A percentile compares a stretch with the other conserved stretches of the same genome.
These are phyloP conservation scores for Peterozyma toletana DNA, from an alignment of 805 yeast genomes.

Conservation along the genomic window DNA sequence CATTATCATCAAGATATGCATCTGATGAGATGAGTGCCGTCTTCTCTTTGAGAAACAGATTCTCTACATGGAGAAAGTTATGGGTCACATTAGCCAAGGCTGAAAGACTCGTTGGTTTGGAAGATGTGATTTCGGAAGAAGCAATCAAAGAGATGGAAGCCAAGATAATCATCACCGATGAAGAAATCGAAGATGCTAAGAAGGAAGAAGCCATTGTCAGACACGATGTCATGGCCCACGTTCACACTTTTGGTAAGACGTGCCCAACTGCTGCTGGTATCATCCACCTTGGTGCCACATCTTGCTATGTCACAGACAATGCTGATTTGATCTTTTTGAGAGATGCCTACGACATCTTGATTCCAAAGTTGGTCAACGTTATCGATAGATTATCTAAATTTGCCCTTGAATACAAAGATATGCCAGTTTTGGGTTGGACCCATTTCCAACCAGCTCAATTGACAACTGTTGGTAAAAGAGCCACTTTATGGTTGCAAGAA, in stretches of 20 bases:
- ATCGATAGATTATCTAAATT: conserved; percentile 84
- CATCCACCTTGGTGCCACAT: conserved; percentile 96
- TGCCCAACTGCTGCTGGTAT: conserved; percentile 97
- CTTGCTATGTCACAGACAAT: conserved; percentile 96
- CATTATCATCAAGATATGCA: conserved; percentile 94
- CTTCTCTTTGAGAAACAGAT: conserved; percentile 89
- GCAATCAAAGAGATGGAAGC: conserved; percentile 82
- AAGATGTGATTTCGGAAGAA: conserved; percentile 74
- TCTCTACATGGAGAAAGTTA: conserved; percentile 96
- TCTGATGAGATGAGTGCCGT: conserved; percentile 93
- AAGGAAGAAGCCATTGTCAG: conserved; percentile 96
- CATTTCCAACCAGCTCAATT: conserved; percentile 99
- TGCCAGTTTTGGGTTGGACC: conserved; percentile 98
- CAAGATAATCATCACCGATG: conserved; percentile 81
- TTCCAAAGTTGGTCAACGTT: conserved; percentile 93
- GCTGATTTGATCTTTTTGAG: conserved; percentile 95
- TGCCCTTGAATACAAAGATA: conserved; percentile 86
- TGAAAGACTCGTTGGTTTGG: conserved; percentile 84
- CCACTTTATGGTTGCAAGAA: conserved; percentile 96
- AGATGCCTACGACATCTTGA: conserved; percentile 88
- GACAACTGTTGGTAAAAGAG: conserved; percentile 97
- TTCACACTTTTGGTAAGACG: conserved; percentile 86
- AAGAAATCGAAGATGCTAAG: conserved; percentile 83
- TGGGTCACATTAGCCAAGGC: conserved; percentile 96
- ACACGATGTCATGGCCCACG: conserved; percentile 99